phyloP scores from a whole-genome alignment of 495 filamentous ascomycete genomes.

The Hyaloscypha hepaticicola region DNA sequence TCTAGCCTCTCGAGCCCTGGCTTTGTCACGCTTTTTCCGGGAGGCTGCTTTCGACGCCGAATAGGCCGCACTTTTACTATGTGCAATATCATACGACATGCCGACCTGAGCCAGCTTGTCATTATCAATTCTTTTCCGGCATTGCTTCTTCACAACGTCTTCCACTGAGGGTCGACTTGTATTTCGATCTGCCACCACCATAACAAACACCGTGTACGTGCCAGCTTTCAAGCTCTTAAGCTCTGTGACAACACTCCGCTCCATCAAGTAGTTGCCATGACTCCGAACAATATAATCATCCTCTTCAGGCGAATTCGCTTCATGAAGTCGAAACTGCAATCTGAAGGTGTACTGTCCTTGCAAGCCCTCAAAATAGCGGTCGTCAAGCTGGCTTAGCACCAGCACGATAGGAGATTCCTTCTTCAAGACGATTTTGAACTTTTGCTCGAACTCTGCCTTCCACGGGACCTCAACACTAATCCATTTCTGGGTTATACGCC shows the following conservation, averaged over 20 bases:
- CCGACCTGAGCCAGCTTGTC: slow-evolving; percentile 83
- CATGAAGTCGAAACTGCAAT: slow-evolving; percentile 80
- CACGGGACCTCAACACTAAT: slow-evolving; percentile 82
- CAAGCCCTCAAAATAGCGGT: slow-evolving; percentile 81
- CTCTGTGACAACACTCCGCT: slow-evolving; percentile 68
- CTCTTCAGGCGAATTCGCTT: slow-evolving; percentile 62
- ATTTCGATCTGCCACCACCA: slow-evolving; percentile 28
- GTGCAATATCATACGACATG: slow-evolving; percentile 79
- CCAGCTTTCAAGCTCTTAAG: slow-evolving; percentile 56
- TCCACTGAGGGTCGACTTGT: slow-evolving; percentile 55
- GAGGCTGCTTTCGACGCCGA: slow-evolving; percentile 17
- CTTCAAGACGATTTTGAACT: slow-evolving; percentile 71
- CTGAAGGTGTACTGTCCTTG: slow-evolving; percentile 77
- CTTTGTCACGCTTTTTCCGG: slow-evolving; percentile 19
- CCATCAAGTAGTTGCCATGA: slow-evolving; percentile 57
- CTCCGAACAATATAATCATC: slow-evolving; percentile 84
- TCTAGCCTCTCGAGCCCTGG: slow-evolving; percentile 20
- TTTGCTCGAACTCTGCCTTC: slow-evolving; percentile 81
- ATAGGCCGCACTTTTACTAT: slow-evolving; percentile 54
- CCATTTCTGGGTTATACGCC: slow-evolving; percentile 85
- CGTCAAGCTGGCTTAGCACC: slow-evolving; percentile 77
- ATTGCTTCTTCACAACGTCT: slow-evolving; percentile 51
- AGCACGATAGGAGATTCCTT: slow-evolving; percentile 74
- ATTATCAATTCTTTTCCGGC: slow-evolving; percentile 41
- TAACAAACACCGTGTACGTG: slow-evolving; percentile 23